A percentile compares a stretch with the other conserved stretches of the same genome.
These are phyloP conservation scores for Dipteronia dyeriana DNA, from an alignment of 345 rosid genomes.

Conservation along the genomic window DNA sequence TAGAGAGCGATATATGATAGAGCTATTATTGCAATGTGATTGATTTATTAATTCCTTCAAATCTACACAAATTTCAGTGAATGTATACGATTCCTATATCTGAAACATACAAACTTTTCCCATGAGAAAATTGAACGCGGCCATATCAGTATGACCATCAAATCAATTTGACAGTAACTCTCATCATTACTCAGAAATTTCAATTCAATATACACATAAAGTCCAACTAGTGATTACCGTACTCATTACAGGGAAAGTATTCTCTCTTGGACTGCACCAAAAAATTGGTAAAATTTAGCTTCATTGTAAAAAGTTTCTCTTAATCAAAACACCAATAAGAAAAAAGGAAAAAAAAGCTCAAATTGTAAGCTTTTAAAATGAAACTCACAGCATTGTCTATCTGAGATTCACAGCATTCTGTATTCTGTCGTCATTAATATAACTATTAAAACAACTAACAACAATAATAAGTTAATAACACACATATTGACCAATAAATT, in stretches of 20 bases:
- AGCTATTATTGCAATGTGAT: background rate
- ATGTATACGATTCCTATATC: background rate
- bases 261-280: conserved; percentile 72
- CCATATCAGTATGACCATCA: background rate
- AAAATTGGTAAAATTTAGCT: background rate
- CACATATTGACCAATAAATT: background rate
- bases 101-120: too few species aligned
- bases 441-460: background rate
- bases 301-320: background rate
- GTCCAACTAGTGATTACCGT: conserved; percentile 35
- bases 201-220: too few species aligned
- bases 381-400: conserved; percentile 79
- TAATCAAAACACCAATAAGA: background rate
- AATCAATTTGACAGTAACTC: background rate
- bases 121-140: too few species aligned
- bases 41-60: background rate
- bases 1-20: too few species aligned
- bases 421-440: background rate
- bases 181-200: background rate
- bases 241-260: conserved; percentile 85
- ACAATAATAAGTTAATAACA: too few species aligned
- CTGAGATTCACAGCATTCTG: conserved; percentile 66
- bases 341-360: too few species aligned
- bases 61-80: background rate
- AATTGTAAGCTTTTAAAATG: background rate